Evolutionary conservation across 2,329 filamentous ascomycete species (phyloP), one percentile per base, ranked within the genome.

Genomic region (Curvularia hawaiiensis): DNA sequence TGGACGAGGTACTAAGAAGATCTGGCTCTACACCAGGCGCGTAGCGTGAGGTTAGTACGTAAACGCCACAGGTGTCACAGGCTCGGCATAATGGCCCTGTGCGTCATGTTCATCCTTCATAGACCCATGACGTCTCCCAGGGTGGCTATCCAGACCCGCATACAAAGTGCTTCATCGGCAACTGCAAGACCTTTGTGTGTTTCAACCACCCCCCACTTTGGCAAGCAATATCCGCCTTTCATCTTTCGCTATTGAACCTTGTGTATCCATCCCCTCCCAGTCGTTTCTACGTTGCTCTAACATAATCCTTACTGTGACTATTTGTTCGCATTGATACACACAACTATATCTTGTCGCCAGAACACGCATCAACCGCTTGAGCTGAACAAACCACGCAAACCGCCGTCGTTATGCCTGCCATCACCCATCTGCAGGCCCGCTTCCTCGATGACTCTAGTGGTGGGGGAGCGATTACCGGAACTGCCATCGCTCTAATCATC

Each of bases 401-500:
- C 31, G 50, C 44, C 20, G 20, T 39, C 28, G 52, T 24, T 48
- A 68, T 70, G 66, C 64, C 67, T 40, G 47, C 62, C 8, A 52
- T 62, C 31, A 35, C 43, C 41, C 65, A 63, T 33, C 60, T 66
- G 20, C 56, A 59, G 40, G 47, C 60, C 11, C 65, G 67, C 28
- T 33, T 67, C 33, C 44, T 67, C 3, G 59, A 59, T 31, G 51
- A 43, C 4, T 44, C 56, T 3, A 24, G 48, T 4, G 40, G 56
- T 10, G 55, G 52, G 18, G 56, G 56, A 39, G 56, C 57, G 18
- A 62, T 71, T 14, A 58, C 61, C n/a, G 54, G 54, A 39, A 63
- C 58, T 4, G 55, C 65, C 31, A 68, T 72, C 33, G 63, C 62
- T 14, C 54, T 71, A 31, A 67, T 73, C 30, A 51, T 73, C 44